Conservation (phyloP, 1,284 basidiomycete species). For the Pulchroboletus neoregius region DNA sequence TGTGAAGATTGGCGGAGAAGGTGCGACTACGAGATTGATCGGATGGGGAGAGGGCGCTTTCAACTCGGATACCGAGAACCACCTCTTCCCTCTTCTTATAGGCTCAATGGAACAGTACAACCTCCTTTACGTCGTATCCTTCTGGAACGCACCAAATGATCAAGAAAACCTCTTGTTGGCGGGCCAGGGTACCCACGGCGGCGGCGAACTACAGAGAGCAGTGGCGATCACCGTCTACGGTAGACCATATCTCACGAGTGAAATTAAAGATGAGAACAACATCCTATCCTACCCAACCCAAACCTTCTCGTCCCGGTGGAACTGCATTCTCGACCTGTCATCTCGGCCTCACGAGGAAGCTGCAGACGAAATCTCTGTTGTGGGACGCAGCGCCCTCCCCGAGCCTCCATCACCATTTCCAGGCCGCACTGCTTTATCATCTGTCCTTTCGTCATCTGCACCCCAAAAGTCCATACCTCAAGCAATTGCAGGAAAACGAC, state of each 20-base stretch:
- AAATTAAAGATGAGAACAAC: constrained; percentile 11
- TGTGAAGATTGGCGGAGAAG: constrained; percentile 72
- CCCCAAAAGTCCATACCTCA: constrained; percentile 27
- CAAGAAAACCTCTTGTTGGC: constrained; percentile 44
- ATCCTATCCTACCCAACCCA: constrained; percentile 56
- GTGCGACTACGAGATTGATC: constrained; percentile 64
- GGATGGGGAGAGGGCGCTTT: constrained; percentile 58
- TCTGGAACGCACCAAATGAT: constrained; percentile 63
- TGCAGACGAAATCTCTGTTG: constrained; percentile 21
- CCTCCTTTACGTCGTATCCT: constrained; percentile 79
- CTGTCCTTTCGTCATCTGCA: constrained; percentile 19
- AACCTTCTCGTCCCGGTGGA: constrained; percentile 81
- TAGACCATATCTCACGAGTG: constrained; percentile 47
- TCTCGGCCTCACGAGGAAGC: constrained; percentile 34
- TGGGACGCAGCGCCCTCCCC: constrained; percentile 52
- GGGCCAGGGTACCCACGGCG: constrained; percentile 14
- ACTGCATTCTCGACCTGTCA: constrained; percentile 78
- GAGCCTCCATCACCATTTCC: constrained; percentile 76
- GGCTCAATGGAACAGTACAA: constrained; percentile 77
- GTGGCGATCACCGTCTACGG: constrained; percentile 78
- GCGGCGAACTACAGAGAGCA: constrained; percentile 59
- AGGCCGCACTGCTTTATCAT: constrained; percentile 30
- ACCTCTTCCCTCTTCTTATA: constrained; percentile 70
- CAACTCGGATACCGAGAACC: constrained; percentile 33
- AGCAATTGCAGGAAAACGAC: constrained; percentile 55